Base-by-base conservation (phyloP, 352 stramenopile genomes). In the Globisporangium radiosum region DNA sequence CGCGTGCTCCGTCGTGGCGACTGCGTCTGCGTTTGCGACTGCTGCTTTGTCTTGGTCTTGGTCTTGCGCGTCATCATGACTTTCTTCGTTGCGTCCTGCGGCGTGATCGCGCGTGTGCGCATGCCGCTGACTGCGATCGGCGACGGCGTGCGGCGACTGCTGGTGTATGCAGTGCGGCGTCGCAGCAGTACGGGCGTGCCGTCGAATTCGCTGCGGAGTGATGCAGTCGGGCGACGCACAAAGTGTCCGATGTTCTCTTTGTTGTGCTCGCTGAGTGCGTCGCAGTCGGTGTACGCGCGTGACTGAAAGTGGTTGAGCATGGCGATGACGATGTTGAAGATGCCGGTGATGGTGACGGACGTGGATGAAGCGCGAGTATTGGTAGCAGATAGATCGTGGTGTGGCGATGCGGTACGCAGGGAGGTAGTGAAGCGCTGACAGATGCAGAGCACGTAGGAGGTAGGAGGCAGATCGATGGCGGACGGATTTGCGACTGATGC, bases 191-290 rank as follows among this genome's bases (percentile, higher is more conserved):
- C 42, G 2, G 62, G 44, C 25, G 56, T 57, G 19, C 54, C 55
- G 36, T 62, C 60, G 25, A 45, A 40, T 14, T 63, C 48, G 47
- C 38, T 51, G 40, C 60, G 54, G 37, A 64, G 52, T 15, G 51
- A 64, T 17, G 58, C 52, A 4, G 54, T 61, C 13, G 66, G 69
- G 7, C 72, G 68, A 25, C 70, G 73, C 56, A 86, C 70, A 39
- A 78, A 65, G 56, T 83, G 80, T 42, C 75, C 79, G n/a, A 78
- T 58, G 66, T 89, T 89, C 62, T 89, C 79, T 69, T 89, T 89
- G 66, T 89, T 74, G 57, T 54, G 59, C 50, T 87, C 71, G 54
- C 83, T 69, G 40, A 70, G 25, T 33, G 25, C 25, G 25, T 33
- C 64, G 52, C 66, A 61, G 36, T 84, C 70, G 59, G 66, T 61